Conservation (phyloP, 2,329 filamentous ascomycete species). For the Neurospora sp. region DNA sequence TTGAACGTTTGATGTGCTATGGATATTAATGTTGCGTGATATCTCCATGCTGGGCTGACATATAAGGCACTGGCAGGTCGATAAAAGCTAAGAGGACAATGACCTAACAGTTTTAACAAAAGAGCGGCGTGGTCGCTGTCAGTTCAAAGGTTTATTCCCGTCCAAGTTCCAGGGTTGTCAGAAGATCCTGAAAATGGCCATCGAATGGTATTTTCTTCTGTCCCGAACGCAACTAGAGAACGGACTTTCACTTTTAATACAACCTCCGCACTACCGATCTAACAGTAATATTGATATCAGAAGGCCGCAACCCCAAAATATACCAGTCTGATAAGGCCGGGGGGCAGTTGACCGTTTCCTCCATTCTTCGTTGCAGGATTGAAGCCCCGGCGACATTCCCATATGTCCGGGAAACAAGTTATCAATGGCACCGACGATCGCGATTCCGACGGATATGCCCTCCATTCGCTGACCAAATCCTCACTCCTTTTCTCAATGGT, state of each 20-base stretch:
- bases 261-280: neutral
- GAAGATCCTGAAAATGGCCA: neutral
- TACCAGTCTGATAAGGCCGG: neutral
- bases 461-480: neutral
- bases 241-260: neutral
- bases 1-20: neutral
- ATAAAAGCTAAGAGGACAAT: neutral
- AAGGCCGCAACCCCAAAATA: neutral
- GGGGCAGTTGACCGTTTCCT: neutral
- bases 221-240: neutral
- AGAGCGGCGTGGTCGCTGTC: neutral
- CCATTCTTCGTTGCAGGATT: neutral
- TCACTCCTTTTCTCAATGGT: neutral
- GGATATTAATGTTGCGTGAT: neutral
- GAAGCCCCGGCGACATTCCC: neutral
- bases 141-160: neutral
- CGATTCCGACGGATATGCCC: neutral
- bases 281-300: neutral
- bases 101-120: neutral
- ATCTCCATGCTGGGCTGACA: neutral
- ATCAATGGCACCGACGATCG: neutral
- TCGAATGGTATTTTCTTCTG: neutral
- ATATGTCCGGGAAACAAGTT: neutral
- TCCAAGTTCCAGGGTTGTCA: too few relatives aligned
- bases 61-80: neutral